These are phyloP conservation scores for Spinacia oleracea DNA, from an alignment of 179 eudicot species.

Conservation along the genomic window DNA sequence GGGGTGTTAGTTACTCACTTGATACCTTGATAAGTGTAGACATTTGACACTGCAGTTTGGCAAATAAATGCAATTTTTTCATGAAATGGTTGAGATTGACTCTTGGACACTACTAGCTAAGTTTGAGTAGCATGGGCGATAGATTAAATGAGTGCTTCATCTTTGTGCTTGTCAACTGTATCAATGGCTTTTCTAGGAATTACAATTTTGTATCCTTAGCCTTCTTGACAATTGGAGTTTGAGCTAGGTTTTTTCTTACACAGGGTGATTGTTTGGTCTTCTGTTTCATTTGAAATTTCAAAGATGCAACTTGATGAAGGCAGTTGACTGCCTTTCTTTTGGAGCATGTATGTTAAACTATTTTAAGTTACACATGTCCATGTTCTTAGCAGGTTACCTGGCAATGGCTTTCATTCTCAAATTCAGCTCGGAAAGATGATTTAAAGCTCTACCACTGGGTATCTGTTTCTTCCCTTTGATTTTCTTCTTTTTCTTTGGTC, in stretches of 20 bases:
- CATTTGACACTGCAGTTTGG: not conserved
- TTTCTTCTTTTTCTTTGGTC: not conserved
- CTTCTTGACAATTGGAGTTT: not conserved
- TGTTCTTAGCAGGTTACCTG: conserved; percentile 63
- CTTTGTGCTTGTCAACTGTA: not conserved
- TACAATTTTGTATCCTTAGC: not conserved
- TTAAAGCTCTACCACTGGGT: conserved; percentile 97
- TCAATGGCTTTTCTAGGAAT: not conserved
- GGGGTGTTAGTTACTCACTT: not conserved
- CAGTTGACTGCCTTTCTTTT: not conserved
- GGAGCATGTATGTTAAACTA: not conserved
- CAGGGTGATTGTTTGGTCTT: not conserved
- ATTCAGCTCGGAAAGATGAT: conserved; percentile 85
- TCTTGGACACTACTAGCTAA: not conserved
- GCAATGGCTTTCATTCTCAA: conserved; percentile 98
- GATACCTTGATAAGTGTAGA: not conserved
- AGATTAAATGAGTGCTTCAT: not conserved
- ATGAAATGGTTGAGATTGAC: not conserved
- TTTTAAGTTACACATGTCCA: not conserved
- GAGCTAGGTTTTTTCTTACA: not conserved
- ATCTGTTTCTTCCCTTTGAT: conserved; percentile 23
- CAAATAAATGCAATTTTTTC: not conserved
- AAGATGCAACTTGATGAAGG: not conserved
- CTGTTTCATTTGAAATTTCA: not conserved
- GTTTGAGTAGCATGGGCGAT: not conserved